These are phyloP conservation scores for Phallus indusiatus DNA, from an alignment of 768 basidiomycete species.

Conservation along the genomic window DNA sequence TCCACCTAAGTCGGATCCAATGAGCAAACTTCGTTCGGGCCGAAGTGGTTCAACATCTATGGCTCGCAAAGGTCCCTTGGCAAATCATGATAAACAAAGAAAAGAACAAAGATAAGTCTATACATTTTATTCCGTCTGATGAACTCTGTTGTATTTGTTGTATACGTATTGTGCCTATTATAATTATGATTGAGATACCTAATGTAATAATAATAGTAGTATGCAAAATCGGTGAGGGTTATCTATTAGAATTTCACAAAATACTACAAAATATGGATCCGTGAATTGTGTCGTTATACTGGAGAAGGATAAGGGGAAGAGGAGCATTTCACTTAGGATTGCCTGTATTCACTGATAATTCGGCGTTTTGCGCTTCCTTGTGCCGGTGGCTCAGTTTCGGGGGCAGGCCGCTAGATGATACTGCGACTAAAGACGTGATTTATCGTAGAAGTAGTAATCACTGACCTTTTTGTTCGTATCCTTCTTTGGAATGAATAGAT, in stretches of 20 bases:
- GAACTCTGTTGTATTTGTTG: conserved; percentile 16
- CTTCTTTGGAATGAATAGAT: conserved; percentile 60
- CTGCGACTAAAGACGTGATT: too few species aligned
- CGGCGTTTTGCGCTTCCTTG: conserved; percentile 4
- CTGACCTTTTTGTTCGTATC: not conserved
- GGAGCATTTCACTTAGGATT: too few species aligned
- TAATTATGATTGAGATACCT: not conserved
- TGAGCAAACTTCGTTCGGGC: not conserved
- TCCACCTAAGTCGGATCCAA: not conserved
- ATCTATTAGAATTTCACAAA: too few species aligned
- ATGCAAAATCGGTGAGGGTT: not conserved
- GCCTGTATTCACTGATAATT: not conserved
- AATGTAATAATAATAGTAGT: not conserved
- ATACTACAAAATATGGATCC: too few species aligned
- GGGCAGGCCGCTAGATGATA: conserved; percentile 1
- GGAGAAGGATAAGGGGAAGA: too few species aligned
- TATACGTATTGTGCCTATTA: not conserved
- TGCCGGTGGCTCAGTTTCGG: not conserved
- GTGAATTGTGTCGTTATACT: too few species aligned
- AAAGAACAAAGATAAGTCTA: not conserved
- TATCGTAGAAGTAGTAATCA: not conserved
- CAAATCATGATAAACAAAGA: not conserved
- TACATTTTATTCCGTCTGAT: not conserved
- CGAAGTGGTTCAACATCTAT: not conserved
- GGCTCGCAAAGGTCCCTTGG: not conserved